Evolutionary conservation across 2,329 filamentous ascomycete species (phyloP).

Genomic region (Sclerotinia minor): DNA sequence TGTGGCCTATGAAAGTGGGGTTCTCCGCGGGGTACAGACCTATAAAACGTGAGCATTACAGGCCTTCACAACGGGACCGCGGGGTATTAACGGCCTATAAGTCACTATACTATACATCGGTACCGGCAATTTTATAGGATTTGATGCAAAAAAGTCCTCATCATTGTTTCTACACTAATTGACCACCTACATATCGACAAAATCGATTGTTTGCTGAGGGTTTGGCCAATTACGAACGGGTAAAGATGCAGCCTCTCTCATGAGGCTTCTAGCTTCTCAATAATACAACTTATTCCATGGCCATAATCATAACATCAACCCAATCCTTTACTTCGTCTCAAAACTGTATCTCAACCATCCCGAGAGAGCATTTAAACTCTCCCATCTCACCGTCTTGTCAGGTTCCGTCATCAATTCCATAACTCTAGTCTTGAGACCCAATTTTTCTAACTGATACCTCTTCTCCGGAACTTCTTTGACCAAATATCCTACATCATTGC

Average conservation of each 20-base stretch:
- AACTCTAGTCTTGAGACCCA: slow-evolving; percentile 66
- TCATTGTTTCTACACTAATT: slow-evolving; percentile 31
- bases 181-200: slow-evolving; percentile 30
- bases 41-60: background rate
- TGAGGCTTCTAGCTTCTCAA: slow-evolving; percentile 25
- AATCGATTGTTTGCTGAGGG: slow-evolving; percentile 14
- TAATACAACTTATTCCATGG: slow-evolving; percentile 20
- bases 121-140: background rate
- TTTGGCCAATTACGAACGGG: slow-evolving; percentile 3
- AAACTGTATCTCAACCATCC: slow-evolving; percentile 75
- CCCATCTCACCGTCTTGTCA: slow-evolving; percentile 71
- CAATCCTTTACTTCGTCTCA: slow-evolving; percentile 44
- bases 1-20: slow-evolving; percentile 4
- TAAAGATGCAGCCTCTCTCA: slow-evolving; percentile 8
- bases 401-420: slow-evolving; percentile 73
- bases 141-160: slow-evolving; percentile 13
- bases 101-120: background rate
- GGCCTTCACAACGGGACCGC: background rate
- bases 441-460: slow-evolving; percentile 62
- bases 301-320: slow-evolving; percentile 27
- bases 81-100: background rate
- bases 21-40: background rate
- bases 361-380: slow-evolving; percentile 70
- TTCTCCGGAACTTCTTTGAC: slow-evolving; percentile 72
- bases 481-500: slow-evolving; percentile 69